These are phyloP conservation scores for Globisporangium lucens DNA, from an alignment of 352 stramenopile species.

Conservation along the genomic window DNA sequence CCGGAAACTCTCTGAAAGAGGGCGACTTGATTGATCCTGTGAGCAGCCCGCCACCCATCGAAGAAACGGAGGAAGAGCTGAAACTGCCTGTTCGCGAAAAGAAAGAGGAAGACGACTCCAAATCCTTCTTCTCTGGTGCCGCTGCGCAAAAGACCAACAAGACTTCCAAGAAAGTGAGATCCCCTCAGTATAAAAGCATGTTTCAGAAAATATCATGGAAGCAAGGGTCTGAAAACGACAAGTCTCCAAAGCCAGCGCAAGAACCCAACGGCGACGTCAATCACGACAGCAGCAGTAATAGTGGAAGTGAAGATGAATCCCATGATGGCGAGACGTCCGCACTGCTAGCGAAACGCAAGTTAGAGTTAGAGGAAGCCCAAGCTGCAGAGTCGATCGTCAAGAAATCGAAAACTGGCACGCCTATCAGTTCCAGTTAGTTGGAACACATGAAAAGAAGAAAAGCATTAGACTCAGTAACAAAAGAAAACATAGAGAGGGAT, in stretches of 20 bases:
- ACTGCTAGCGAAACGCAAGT: slow-evolving; percentile 54
- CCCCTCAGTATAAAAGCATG: slow-evolving; percentile 71
- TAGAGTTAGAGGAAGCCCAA: slow-evolving; percentile 47
- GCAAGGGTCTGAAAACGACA: slow-evolving; percentile 19
- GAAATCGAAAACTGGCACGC: slow-evolving; percentile 67
- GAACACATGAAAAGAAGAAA: slow-evolving; percentile 6
- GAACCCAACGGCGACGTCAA: slow-evolving; percentile 7
- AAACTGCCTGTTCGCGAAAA: slow-evolving; percentile 59
- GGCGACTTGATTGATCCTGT: slow-evolving; percentile 21
- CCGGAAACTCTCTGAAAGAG: slow-evolving; percentile 30
- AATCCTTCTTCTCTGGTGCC: slow-evolving; percentile 49
- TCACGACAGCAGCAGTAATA: slow-evolving; percentile 30
- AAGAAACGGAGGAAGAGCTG: slow-evolving; percentile 43
- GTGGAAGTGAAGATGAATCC: slow-evolving; percentile 18
- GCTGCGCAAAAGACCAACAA: slow-evolving; percentile 42
- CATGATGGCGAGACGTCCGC: slow-evolving; percentile 21
- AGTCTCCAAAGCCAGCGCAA: slow-evolving; percentile 21
- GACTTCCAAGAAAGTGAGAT: slow-evolving; percentile 30
- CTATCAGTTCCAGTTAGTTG: slow-evolving; percentile 62
- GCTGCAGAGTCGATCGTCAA: slow-evolving; percentile 65
- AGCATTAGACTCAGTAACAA: slow-evolving; percentile 8
- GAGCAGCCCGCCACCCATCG: slow-evolving; percentile 20
- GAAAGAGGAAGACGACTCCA: slow-evolving; percentile 46
- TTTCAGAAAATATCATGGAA: slow-evolving; percentile 82
- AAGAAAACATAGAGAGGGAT: slow-evolving; percentile 18